Conservation (phyloP, 495 filamentous ascomycete species). For the Achaetomiella virescens region DNA sequence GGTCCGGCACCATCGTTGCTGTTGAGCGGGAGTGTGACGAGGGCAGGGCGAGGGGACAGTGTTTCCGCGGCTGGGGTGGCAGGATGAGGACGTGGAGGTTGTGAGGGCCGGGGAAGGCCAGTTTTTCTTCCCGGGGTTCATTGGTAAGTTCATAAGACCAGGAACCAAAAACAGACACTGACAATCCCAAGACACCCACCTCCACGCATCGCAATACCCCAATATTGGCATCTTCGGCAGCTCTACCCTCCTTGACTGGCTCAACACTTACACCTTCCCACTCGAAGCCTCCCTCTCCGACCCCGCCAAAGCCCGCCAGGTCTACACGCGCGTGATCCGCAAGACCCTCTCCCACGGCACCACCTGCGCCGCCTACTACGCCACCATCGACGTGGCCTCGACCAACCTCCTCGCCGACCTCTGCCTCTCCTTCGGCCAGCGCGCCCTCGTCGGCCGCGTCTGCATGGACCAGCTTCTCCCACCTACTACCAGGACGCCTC, state of each 20-base stretch:
- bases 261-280: slow-evolving; percentile 92
- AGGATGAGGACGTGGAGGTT: slow-evolving; percentile 34
- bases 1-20: slow-evolving; percentile 57
- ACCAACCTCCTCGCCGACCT: slow-evolving; percentile 86
- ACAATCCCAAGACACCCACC: slow-evolving; percentile 68
- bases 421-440: slow-evolving; percentile 68
- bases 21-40: slow-evolving; percentile 35
- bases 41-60: slow-evolving; percentile 21
- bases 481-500: slow-evolving; percentile 68
- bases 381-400: slow-evolving; percentile 70
- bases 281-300: slow-evolving; percentile 66
- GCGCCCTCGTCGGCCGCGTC: slow-evolving; percentile 82
- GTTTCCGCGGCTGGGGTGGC: slow-evolving; percentile 33
- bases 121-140: slow-evolving; percentile 94
- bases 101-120: slow-evolving; percentile 36
- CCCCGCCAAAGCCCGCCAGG: slow-evolving; percentile 42
- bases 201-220: slow-evolving; percentile 90
- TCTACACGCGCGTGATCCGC: slow-evolving; percentile 69
- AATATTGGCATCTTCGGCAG: slow-evolving; percentile 89
- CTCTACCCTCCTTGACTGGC: slow-evolving; percentile 83
- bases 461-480: slow-evolving; percentile 79
- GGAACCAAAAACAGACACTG: background rate
- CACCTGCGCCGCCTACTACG: slow-evolving; percentile 87
- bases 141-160: slow-evolving; percentile 48
- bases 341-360: slow-evolving; percentile 84